Evolutionary conservation across 495 filamentous ascomycete species (phyloP), one percentile per base, ranked within the genome.

Genomic region (Chaetomium fimeti): DNA sequence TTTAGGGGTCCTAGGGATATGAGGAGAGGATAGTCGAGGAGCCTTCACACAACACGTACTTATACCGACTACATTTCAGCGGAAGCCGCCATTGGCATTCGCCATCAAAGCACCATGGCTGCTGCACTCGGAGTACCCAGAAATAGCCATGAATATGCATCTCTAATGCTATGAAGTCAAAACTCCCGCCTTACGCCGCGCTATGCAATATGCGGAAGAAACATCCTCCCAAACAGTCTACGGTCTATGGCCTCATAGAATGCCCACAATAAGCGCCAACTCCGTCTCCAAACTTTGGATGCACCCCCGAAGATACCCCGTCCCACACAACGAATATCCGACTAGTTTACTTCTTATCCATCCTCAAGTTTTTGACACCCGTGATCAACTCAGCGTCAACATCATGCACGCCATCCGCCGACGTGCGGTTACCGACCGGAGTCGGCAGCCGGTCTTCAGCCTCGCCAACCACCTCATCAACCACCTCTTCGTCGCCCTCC

Each of bases 331-430:
- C 32, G 7, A 32, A 32, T 11, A 36, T 18, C 4, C 8, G 32
- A 20, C n/a, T 18, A 28, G 43, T n/a, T 38, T 28, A 56, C 47
- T 69, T 67, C 55, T 76, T 73, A 42, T 76, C 76, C 24, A 80
- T 48, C 20, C 64, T 71, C 43, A 82, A 55, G 52, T 79, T 73
- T 60, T 78, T 76, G 62, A 85, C 56, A 0, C 82, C 82, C 0
- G 81, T 83, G 32, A 84, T 82, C 32, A 81, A 56, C 71, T 83
- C 81, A 8, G 78, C 82, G 57, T 75, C 70, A 0, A 73, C n/a
- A 61, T 84, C 82, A 22, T 70, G 51, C 5, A 72, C 68, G 6
- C 67, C 67, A 4, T 67, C 53, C 27, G 29, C 47, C n/a, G 58
- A 62, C 66, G 9, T 43, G 45, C 55, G 57, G 15, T 61, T 60